Conservation (phyloP, 257 asterid species). For the Solanum neorickii region DNA sequence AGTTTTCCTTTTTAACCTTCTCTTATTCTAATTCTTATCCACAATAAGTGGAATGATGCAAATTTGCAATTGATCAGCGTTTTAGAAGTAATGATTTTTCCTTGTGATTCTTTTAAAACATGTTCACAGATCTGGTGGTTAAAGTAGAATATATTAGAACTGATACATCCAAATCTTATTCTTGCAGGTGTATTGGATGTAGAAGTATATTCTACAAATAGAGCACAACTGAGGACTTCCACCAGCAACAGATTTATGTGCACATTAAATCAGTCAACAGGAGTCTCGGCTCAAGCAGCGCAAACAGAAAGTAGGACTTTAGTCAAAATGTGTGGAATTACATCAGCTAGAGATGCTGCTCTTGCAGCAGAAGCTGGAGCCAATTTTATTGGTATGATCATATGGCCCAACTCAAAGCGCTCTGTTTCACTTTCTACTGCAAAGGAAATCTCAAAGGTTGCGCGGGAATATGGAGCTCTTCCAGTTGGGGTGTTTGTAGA, state of each 20-base stretch:
- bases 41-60: not conserved
- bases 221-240: not conserved
- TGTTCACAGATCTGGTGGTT: not conserved
- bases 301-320: slow-evolving; percentile 30
- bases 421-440: slow-evolving; percentile 66
- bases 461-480: slow-evolving; percentile 59
- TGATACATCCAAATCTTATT: not conserved
- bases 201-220: slow-evolving; percentile 10
- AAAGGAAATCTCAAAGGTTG: slow-evolving; percentile 74
- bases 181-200: slow-evolving; percentile 25
- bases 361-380: slow-evolving; percentile 95
- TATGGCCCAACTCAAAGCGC: slow-evolving; percentile 90
- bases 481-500: slow-evolving; percentile 95
- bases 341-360: slow-evolving; percentile 81
- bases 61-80: not conserved
- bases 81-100: not conserved
- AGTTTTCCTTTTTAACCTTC: not conserved
- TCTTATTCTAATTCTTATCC: not conserved
- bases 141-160: not conserved
- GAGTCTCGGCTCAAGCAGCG: slow-evolving; percentile 16
- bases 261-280: slow-evolving; percentile 12
- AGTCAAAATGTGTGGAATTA: slow-evolving; percentile 92
- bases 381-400: slow-evolving; percentile 79
- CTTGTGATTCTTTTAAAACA: not conserved
- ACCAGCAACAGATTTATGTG: slow-evolving; percentile 17